Percentiles rank a stretch among this genome's conserved stretches.
These are phyloP conservation scores for Xanthoparmelia taractica DNA, from an alignment of 495 filamentous ascomycete species.

Conservation along the genomic window DNA sequence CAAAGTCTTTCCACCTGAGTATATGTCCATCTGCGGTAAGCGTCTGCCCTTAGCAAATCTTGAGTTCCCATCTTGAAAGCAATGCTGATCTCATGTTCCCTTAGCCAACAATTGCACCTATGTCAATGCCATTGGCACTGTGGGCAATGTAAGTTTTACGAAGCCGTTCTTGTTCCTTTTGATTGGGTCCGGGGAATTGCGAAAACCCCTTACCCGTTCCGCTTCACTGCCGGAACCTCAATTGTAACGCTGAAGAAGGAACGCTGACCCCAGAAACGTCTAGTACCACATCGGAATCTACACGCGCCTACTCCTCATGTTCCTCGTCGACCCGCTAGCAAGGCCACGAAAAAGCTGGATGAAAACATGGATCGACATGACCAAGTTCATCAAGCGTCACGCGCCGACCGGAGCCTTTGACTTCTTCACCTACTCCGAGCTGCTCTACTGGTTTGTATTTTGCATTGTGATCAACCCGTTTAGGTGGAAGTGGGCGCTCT, in stretches of 20 bases:
- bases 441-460: slow-evolving; percentile 80
- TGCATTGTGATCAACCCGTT: slow-evolving; percentile 74
- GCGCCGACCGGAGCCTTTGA: slow-evolving; percentile 69
- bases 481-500: slow-evolving; percentile 65
- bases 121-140: slow-evolving; percentile 66
- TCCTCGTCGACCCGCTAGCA: slow-evolving; percentile 69
- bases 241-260: background rate
- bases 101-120: slow-evolving; percentile 78
- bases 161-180: background rate
- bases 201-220: background rate
- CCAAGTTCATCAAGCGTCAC: slow-evolving; percentile 58
- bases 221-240: background rate
- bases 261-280: slow-evolving; percentile 30
- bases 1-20: slow-evolving; percentile 65
- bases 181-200: background rate
- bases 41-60: background rate
- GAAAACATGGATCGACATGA: slow-evolving; percentile 83
- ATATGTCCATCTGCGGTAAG: slow-evolving; percentile 29
- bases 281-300: slow-evolving; percentile 90
- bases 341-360: slow-evolving; percentile 64
- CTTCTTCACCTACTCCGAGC: slow-evolving; percentile 80
- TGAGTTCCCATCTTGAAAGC: too few species aligned
- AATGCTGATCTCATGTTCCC: background rate
- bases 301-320: slow-evolving; percentile 77
- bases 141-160: slow-evolving; percentile 8